Evolutionary conservation across 495 filamentous ascomycete species (phyloP), one percentile per base, ranked within the genome.

Genomic region (Trichoderma orchidacearum): DNA sequence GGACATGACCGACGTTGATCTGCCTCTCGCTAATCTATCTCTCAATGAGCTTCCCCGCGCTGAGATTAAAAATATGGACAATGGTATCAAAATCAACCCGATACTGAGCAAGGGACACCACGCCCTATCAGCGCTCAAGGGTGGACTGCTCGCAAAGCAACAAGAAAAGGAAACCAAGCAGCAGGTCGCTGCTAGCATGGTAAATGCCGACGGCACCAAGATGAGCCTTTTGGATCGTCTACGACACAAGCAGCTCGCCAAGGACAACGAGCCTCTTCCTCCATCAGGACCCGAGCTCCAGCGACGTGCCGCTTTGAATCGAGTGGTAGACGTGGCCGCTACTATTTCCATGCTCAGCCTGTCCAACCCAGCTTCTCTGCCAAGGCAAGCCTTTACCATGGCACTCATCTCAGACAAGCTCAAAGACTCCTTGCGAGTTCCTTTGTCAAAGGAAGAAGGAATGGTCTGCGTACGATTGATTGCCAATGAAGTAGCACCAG

Each of bases 211-310:
- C 52, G 70, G 64, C 6, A 60, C 63, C 17, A 72, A 72, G 57
- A 67, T 75, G 66, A 68, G 64, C 58, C 62, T 87, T 18, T 75
- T 86, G 15, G 83, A 85, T 57, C 81, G 84, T 59, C 75, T 88
- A 58, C 77, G 81, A 29, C 65, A 75, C 18, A 85, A 84, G 68
- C 73, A 84, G 52, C 62, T 75, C 3, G 53, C 73, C 1, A 69
- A 75, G 0, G 53, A 70, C 17, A 60, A 69, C 5, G 68, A 60
- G 0, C 71, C 75, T 1, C 68, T 75, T 0, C 62, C 71, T 1
- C 45, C 30, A 0, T 57, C 56, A 23, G 56, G 30, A 18, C 74
- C 69, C n/a, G 72, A 80, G 60, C 66, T 82, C 12, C 72, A 71
- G 60, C 76, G 83, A 1, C 70, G 70, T 31, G 72, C 77, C 1